These are phyloP conservation scores for Quillaja saponaria DNA, from an alignment of 306 rosid species.

Conservation along the genomic window DNA sequence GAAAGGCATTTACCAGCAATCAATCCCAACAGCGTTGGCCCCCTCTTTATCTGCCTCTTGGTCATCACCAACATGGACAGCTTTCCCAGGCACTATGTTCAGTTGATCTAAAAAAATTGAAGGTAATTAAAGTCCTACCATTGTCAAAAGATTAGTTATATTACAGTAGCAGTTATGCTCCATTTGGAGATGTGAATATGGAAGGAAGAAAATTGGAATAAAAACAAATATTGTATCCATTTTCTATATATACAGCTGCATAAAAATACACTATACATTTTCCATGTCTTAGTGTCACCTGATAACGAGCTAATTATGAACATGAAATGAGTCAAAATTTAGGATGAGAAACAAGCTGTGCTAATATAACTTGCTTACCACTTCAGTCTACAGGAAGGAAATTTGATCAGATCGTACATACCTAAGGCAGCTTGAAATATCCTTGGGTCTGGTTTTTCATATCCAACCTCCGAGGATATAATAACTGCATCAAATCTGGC, in stretches of 20 bases:
- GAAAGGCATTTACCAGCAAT: conserved; percentile 71
- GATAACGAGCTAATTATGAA: conserved; percentile 11
- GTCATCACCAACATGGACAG: conserved; percentile 90
- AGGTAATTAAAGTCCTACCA: too few relatives aligned
- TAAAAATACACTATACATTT: background rate
- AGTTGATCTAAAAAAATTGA: conserved; percentile 57
- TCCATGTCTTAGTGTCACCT: conserved; percentile 12
- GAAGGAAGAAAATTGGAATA: too few relatives aligned
- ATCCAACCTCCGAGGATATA: conserved; percentile 87
- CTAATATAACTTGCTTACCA: conserved; percentile 14
- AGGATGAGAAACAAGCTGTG: background rate
- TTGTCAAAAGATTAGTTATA: too few relatives aligned
- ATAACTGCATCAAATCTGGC: conserved; percentile 85
- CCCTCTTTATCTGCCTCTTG: conserved; percentile 71
- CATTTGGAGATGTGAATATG: too few relatives aligned
- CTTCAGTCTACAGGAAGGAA: background rate
- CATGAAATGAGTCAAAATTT: background rate
- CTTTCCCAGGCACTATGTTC: conserved; percentile 61
- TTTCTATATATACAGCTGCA: conserved; percentile 1
- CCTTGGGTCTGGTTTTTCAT: conserved; percentile 86
- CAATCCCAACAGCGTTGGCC: conserved; percentile 74
- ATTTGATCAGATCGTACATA: conserved; percentile 27
- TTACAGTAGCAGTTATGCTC: too few relatives aligned
- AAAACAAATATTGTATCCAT: too few relatives aligned
- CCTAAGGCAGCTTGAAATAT: conserved; percentile 91